Conservation (phyloP, 1,284 basidiomycete genomes). For the Fomitopsis betulina region DNA sequence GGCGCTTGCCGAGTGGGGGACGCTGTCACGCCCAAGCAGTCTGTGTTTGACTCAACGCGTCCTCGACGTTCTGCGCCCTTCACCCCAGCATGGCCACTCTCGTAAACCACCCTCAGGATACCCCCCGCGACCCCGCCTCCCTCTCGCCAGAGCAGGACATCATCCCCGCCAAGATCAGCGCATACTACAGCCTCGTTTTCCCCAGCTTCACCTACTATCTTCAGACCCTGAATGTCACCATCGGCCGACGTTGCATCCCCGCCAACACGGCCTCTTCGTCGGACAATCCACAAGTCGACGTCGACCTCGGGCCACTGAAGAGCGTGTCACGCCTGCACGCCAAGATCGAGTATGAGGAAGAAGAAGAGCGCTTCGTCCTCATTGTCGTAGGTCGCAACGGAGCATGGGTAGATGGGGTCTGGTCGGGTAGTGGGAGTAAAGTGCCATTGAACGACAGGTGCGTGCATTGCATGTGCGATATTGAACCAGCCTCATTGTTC, state of each 20-base stretch:
- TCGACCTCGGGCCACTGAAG: constrained; percentile 96
- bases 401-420: constrained; percentile 96
- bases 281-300: constrained; percentile 67
- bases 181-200: constrained; percentile 92
- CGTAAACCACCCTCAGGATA: constrained; percentile 29
- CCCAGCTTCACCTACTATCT: constrained; percentile 75
- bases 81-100: constrained; percentile 28
- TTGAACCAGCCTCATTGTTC: background rate
- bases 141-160: constrained; percentile 30
- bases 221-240: constrained; percentile 57
- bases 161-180: constrained; percentile 72
- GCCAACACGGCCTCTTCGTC: constrained; percentile 34
- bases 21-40: background rate
- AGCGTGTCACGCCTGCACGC: constrained; percentile 96
- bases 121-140: constrained; percentile 27
- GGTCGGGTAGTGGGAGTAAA: constrained; percentile 84
- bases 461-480: constrained; percentile 22
- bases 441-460: constrained; percentile 82
- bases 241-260: constrained; percentile 48
- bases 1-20: constrained; percentile 2
- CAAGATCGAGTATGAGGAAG: constrained; percentile 88
- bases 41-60: constrained; percentile 8
- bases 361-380: constrained; percentile 86
- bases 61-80: constrained; percentile 10
- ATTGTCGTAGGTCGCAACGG: constrained; percentile 94